phyloP scores from a whole-genome alignment of 306 rosid species.

The Cucumis cinereus region DNA sequence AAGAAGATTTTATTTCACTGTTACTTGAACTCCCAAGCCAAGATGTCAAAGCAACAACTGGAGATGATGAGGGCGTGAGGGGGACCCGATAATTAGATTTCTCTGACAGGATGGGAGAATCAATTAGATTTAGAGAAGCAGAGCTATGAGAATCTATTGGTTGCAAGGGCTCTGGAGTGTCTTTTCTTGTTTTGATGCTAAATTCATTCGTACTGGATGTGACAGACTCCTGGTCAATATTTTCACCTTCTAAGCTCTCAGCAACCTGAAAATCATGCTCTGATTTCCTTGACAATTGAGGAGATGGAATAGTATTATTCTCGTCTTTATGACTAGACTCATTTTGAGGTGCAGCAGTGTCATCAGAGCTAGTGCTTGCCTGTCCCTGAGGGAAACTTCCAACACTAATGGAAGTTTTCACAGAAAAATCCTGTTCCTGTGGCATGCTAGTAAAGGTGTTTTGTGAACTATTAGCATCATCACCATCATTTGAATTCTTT shows the following conservation, averaged over 20 bases:
- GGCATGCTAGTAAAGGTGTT: slow-evolving; percentile 88
- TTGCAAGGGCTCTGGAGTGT: slow-evolving; percentile 27
- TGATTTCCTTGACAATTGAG: slow-evolving; percentile 31
- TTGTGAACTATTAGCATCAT: slow-evolving; percentile 79
- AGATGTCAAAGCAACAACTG: slow-evolving; percentile 67
- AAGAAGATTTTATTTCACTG: slow-evolving; percentile 46
- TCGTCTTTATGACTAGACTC: slow-evolving; percentile 37
- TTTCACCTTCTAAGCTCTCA: slow-evolving; percentile 54
- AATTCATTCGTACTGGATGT: slow-evolving; percentile 55
- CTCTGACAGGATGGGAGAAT: slow-evolving; percentile 78
- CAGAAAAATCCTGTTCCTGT: slow-evolving; percentile 68
- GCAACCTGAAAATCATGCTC: slow-evolving; percentile 31
- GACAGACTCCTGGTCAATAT: slow-evolving; percentile 55
- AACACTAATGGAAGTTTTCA: slow-evolving; percentile 73
- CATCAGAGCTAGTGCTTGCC: slow-evolving; percentile 89
- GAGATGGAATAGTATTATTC: slow-evolving; percentile 20
- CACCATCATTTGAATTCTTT: slow-evolving; percentile 57
- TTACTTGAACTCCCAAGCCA: slow-evolving; percentile 70
- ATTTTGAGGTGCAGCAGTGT: slow-evolving; percentile 31
- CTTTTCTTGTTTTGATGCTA: slow-evolving; percentile 38
- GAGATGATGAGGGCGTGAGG: slow-evolving; percentile 39
- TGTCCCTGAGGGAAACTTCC: slow-evolving; percentile 93
- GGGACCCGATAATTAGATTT: slow-evolving; percentile 58
- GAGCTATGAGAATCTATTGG: slow-evolving; percentile 66
- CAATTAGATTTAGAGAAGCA: slow-evolving; percentile 40